Evolutionary conservation across 768 basidiomycete species (phyloP).

Genomic region (Tulasnella sp.): DNA sequence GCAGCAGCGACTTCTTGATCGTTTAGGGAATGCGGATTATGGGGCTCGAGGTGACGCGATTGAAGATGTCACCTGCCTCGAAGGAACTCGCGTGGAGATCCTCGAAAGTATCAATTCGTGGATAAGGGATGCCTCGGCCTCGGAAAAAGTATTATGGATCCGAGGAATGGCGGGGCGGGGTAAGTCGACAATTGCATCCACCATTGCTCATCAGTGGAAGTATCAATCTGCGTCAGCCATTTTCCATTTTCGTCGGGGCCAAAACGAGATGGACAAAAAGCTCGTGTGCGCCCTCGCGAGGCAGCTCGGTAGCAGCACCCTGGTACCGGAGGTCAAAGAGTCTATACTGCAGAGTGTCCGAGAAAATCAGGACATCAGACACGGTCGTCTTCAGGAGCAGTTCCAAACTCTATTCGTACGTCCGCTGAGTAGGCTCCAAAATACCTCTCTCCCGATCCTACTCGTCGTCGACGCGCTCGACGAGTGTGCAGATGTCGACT

Average conservation of each 20-base stretch:
- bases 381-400: neutral
- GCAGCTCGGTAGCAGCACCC: neutral
- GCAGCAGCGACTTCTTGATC: neutral
- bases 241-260: neutral
- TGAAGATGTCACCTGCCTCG: neutral
- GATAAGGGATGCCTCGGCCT: neutral
- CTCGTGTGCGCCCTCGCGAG: neutral
- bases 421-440: neutral
- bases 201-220: neutral
- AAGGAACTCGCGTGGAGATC: neutral
- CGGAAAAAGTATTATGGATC: neutral
- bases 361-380: neutral
- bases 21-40: neutral
- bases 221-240: neutral
- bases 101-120: neutral
- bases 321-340: neutral
- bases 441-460: neutral
- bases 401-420: neutral
- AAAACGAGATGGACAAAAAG: neutral
- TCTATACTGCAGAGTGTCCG: neutral
- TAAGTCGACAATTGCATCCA: neutral
- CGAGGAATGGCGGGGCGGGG: neutral
- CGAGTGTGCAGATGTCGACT: neutral
- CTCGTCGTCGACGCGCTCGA: neutral
- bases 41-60: neutral